Percentiles rank a stretch among this genome's conserved stretches.
Evolutionary conservation across 2,329 filamentous ascomycete species (phyloP).

Genomic region (Fusarium sp.): DNA sequence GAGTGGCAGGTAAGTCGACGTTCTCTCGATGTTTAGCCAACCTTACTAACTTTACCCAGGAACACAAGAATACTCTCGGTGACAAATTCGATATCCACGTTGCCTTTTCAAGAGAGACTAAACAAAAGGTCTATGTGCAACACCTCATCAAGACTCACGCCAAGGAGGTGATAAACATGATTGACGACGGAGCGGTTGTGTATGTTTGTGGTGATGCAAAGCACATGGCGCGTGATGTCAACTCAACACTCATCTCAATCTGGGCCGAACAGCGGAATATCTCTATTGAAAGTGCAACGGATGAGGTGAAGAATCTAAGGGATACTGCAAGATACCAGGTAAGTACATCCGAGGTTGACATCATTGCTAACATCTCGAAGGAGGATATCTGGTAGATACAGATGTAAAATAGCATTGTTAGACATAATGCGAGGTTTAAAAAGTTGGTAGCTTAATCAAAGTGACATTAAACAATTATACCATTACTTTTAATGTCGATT

Average conservation of each 20-base stretch:
- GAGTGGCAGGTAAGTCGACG: neutral
- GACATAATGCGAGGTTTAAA: accelerated
- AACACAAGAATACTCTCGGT: accelerated
- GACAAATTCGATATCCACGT: neutral
- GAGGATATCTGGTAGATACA: neutral
- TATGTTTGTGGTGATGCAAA: neutral
- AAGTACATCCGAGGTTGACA: accelerated
- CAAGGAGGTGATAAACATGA: neutral
- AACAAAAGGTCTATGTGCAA: neutral
- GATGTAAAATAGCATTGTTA: accelerated
- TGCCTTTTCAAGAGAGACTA: neutral
- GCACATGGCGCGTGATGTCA: neutral
- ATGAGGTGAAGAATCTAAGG: neutral
- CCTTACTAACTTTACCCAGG: neutral
- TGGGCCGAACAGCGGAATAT: neutral
- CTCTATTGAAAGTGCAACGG: accelerated
- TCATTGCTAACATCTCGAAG: neutral
- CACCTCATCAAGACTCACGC: neutral
- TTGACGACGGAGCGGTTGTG: neutral
- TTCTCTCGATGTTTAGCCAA: accelerated
- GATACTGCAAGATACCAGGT: neutral
- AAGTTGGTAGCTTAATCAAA: accelerated
- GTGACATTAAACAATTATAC: accelerated
- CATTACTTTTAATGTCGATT: accelerated
- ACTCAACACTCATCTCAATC: neutral